These are phyloP conservation scores for Fusarium tuaranense DNA, from an alignment of 2,329 filamentous ascomycete genomes.

Conservation along the genomic window DNA sequence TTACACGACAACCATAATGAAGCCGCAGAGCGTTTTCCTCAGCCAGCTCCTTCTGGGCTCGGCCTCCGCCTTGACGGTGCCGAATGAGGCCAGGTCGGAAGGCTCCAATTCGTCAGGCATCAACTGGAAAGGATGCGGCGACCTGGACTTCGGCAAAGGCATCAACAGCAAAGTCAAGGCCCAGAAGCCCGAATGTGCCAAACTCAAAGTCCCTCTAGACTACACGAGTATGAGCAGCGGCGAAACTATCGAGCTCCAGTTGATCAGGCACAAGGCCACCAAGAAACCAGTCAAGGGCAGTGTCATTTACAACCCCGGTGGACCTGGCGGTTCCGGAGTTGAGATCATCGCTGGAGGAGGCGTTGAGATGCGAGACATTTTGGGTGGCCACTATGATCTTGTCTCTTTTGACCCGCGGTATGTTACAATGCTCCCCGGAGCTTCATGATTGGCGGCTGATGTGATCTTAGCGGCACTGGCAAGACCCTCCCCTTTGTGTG, in stretches of 20 bases:
- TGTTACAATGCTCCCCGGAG: neutral
- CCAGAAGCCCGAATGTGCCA: constrained; percentile 46
- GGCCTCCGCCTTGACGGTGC: constrained; percentile 2
- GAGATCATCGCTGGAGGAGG: constrained; percentile 2
- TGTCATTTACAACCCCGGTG: constrained; percentile 55
- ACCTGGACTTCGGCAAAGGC: constrained; percentile 6
- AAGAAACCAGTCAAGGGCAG: constrained; percentile 49
- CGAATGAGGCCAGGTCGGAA: neutral
- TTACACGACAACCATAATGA: constrained; percentile 9
- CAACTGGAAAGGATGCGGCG: constrained; percentile 15
- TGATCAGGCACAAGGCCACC: constrained; percentile 48
- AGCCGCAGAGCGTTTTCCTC: neutral
- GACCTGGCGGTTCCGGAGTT: constrained; percentile 44
- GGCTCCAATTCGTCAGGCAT: neutral
- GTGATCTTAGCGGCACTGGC: constrained; percentile 13
- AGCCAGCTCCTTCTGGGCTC: neutral
- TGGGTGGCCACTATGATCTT: neutral
- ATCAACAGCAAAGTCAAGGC: neutral
- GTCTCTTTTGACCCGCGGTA: constrained; percentile 21
- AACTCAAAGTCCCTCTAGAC: constrained; percentile 54
- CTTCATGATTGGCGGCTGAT: neutral
- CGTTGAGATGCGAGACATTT: neutral
- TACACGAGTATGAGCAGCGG: constrained; percentile 47
- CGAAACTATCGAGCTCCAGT: constrained; percentile 46
- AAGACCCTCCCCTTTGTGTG: constrained; percentile 16